Evolutionary conservation across 192 early-diverging fungal species (phyloP).

Genomic region (Diversispora epigaea): DNA sequence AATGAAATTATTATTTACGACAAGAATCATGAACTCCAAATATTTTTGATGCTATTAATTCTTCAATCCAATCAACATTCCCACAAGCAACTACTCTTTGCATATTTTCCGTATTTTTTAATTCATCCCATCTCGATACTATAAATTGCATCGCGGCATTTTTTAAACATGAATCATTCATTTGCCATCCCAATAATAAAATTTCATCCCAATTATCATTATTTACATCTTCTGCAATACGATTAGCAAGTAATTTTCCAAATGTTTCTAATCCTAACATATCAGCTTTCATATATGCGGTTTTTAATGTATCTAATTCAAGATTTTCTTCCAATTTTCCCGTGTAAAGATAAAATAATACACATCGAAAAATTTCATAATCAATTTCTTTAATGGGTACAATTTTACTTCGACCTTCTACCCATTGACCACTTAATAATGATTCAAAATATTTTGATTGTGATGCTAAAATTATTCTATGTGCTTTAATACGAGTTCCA

Average conservation of each 20-base stretch:
- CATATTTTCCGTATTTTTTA: slow-evolving; percentile 21
- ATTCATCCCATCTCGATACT: neutral
- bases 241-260: slow-evolving; percentile 16
- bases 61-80: slow-evolving; percentile 21
- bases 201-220: slow-evolving; percentile 24
- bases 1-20: neutral
- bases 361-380: slow-evolving; percentile 16
- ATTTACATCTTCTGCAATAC: slow-evolving; percentile 19
- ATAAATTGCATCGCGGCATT: neutral
- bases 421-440: slow-evolving; percentile 16
- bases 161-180: slow-evolving; percentile 11
- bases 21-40: slow-evolving; percentile 17
- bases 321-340: slow-evolving; percentile 26
- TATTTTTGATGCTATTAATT: slow-evolving; percentile 15
- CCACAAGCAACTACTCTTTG: slow-evolving; percentile 13
- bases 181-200: slow-evolving; percentile 19
- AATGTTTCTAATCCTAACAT: slow-evolving; percentile 18
- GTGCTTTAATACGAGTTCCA: slow-evolving; percentile 17
- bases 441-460: slow-evolving; percentile 22
- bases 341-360: slow-evolving; percentile 23
- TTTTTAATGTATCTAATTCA: slow-evolving; percentile 12
- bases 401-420: slow-evolving; percentile 5
- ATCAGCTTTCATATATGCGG: slow-evolving; percentile 20
- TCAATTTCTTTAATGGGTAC: slow-evolving; percentile 16
- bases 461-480: slow-evolving; percentile 22